Conservation (phyloP, 345 rosid genomes). For the Conringia planisiliqua region DNA sequence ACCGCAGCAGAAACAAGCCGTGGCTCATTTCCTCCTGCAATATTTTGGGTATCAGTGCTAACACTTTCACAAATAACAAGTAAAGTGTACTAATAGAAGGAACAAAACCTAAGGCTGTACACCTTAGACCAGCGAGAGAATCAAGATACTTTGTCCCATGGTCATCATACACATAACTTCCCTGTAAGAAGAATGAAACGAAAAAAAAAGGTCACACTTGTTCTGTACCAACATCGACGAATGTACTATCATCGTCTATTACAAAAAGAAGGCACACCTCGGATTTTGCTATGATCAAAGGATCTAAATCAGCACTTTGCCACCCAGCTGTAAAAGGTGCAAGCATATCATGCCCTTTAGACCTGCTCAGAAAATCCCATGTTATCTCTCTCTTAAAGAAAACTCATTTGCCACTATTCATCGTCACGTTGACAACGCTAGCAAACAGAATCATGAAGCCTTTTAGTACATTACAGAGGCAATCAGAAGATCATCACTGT, state of each 20-base stretch:
- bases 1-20: no score
- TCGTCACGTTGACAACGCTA: not conserved
- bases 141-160: no score
- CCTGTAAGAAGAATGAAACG: slow-evolving; percentile 41
- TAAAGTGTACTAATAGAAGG: no score
- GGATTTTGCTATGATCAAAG: slow-evolving; percentile 77
- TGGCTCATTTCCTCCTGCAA: no score
- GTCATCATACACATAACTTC: slow-evolving; percentile 74
- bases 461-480: no score
- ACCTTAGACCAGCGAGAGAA: no score
- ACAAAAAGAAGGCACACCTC: slow-evolving; percentile 32
- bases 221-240: not conserved
- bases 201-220: not conserved
- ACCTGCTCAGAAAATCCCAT: slow-evolving; percentile 40
- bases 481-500: not conserved
- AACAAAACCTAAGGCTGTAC: no score
- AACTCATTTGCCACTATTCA: not conserved
- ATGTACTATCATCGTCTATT: not conserved
- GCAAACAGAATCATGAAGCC: not conserved
- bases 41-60: no score
- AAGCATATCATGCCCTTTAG: no score
- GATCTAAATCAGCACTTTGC: slow-evolving; percentile 76
- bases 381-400: not conserved
- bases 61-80: no score
- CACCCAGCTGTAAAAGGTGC: no score